These are phyloP conservation scores for Phoenix dactylifera DNA, from an alignment of 176 grass and related monocot species.

Conservation along the genomic window DNA sequence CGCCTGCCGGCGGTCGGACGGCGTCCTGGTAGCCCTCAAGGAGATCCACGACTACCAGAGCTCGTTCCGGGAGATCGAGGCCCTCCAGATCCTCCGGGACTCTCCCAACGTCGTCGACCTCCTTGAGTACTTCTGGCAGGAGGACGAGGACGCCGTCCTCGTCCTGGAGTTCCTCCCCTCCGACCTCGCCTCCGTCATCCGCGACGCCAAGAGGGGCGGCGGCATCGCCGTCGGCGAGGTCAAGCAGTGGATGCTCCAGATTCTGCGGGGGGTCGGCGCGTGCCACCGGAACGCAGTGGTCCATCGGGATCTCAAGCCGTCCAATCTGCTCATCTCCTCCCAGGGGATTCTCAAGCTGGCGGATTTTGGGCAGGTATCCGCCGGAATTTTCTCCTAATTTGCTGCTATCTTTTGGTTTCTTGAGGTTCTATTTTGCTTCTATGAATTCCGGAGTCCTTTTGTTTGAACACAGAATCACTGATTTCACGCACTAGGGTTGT, in stretches of 20 bases:
- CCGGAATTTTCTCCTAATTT: too few species aligned
- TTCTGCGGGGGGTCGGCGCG: slow-evolving; percentile 56
- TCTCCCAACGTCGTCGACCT: slow-evolving; percentile 50
- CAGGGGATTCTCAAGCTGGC: slow-evolving; percentile 67
- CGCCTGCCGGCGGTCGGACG: slow-evolving; percentile 70
- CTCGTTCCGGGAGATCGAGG: slow-evolving; percentile 71
- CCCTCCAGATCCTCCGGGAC: slow-evolving; percentile 39
- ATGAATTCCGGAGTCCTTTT: too few species aligned
- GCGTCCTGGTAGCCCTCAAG: slow-evolving; percentile 64
- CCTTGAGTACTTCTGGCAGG: slow-evolving; percentile 65
- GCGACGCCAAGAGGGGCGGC: slow-evolving; percentile 28
- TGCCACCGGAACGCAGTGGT: slow-evolving; percentile 62
- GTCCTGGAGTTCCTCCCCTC: slow-evolving; percentile 79
- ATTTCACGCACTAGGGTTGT: too few species aligned
- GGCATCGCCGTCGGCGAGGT: slow-evolving; percentile 32
- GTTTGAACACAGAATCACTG: too few species aligned
- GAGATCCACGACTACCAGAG: slow-evolving; percentile 87
- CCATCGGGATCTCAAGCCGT: slow-evolving; percentile 88
- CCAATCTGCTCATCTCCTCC: slow-evolving; percentile 79
- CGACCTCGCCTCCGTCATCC: slow-evolving; percentile 48
- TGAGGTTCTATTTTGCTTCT: too few species aligned
- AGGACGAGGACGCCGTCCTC: slow-evolving; percentile 63
- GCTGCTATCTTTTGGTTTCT: too few species aligned
- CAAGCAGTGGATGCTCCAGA: slow-evolving; percentile 88
- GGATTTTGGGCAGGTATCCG: slow-evolving; percentile 80